Conservation (phyloP, 2,329 filamentous ascomycete genomes). For the Fusarium sp. region DNA sequence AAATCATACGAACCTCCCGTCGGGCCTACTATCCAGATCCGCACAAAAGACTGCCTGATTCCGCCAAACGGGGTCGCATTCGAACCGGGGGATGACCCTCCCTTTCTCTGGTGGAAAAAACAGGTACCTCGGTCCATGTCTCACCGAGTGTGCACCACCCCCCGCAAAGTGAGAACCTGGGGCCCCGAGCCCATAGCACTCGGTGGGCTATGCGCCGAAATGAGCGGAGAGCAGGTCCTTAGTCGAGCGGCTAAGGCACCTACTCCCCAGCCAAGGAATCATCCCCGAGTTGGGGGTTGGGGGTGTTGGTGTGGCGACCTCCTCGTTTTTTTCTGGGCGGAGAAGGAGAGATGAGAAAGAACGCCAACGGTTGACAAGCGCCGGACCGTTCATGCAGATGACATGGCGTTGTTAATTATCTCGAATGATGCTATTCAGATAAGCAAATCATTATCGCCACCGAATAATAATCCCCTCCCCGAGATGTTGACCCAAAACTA, state of each 20-base stretch:
- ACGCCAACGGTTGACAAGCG: background rate
- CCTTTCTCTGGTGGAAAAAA: background rate
- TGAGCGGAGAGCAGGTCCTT: background rate
- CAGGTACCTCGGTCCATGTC: background rate
- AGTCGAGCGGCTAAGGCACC: background rate
- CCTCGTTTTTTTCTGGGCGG: background rate
- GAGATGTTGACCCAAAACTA: background rate
- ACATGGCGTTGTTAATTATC: background rate
- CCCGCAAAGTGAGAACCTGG: background rate
- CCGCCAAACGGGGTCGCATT: background rate
- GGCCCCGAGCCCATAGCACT: background rate
- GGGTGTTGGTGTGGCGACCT: background rate
- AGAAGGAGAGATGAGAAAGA: background rate
- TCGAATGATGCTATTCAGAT: background rate
- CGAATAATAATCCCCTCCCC: background rate
- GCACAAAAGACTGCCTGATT: background rate
- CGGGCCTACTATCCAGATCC: background rate
- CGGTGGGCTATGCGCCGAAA: slow-evolving; percentile 6
- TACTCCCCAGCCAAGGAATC: background rate
- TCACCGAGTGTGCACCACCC: background rate
- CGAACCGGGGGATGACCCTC: background rate
- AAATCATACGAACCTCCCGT: background rate
- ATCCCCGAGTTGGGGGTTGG: slow-evolving; percentile 4
- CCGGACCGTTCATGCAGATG: background rate
- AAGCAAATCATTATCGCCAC: background rate